Conservation (phyloP, 768 basidiomycete species). For the Fistulinella prunicolor region DNA sequence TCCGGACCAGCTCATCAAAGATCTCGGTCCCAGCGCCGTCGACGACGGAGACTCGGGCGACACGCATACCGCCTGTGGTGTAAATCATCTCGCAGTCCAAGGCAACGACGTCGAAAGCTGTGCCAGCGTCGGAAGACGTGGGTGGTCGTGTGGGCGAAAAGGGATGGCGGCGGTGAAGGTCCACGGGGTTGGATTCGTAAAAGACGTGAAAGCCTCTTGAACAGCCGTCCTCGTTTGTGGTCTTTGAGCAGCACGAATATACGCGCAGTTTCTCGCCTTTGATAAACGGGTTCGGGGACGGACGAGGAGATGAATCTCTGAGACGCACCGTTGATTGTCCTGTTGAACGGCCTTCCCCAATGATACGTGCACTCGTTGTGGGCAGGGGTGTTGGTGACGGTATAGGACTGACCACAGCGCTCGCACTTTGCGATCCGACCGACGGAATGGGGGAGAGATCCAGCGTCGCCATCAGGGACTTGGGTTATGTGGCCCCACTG, state of each 20-base stretch:
- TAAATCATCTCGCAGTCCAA: constrained; percentile 98
- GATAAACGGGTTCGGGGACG: not conserved
- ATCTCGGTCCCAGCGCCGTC: constrained; percentile 71
- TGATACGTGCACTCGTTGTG: constrained; percentile 74
- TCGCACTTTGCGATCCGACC: constrained; percentile 71
- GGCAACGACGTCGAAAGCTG: constrained; percentile 73
- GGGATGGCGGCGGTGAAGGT: constrained; percentile 70
- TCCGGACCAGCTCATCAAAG: constrained; percentile 77
- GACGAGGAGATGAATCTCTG: not conserved
- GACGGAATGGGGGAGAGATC: constrained; percentile 56
- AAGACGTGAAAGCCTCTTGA: constrained; percentile 86
- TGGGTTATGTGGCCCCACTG: constrained; percentile 71
- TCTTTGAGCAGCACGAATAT: constrained; percentile 77
- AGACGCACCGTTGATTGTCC: constrained; percentile 60
- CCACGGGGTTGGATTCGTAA: constrained; percentile 64
- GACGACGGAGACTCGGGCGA: constrained; percentile 88
- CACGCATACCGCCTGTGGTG: constrained; percentile 87
- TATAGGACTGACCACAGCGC: constrained; percentile 68
- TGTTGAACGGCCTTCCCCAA: constrained; percentile 71
- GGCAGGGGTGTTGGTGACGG: constrained; percentile 58
- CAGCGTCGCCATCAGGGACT: constrained; percentile 66
- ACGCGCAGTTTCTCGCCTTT: constrained; percentile 66
- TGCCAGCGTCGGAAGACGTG: constrained; percentile 19
- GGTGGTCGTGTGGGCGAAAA: constrained; percentile 53
- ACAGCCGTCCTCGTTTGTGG: constrained; percentile 63